These are phyloP conservation scores for Trichoderma arundinaceum DNA, from an alignment of 2,329 filamentous ascomycete species.

Conservation along the genomic window DNA sequence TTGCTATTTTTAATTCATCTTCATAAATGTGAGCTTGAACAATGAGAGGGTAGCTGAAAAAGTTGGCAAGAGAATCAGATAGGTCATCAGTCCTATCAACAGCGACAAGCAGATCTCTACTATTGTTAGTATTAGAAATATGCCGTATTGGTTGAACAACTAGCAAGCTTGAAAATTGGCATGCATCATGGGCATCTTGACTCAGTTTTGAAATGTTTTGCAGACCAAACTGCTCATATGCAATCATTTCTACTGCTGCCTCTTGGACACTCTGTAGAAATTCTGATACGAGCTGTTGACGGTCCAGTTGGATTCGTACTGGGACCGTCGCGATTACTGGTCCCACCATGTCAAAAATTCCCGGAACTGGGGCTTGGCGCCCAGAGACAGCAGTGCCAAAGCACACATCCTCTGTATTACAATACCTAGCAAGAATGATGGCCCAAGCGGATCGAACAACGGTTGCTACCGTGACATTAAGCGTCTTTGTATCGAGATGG, in stretches of 20 bases:
- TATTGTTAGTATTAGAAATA: background rate
- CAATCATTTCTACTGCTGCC: background rate
- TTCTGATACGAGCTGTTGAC: background rate
- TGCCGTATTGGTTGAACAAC: background rate
- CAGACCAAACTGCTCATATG: constrained; percentile 1
- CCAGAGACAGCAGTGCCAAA: constrained; percentile 36
- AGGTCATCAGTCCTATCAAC: background rate
- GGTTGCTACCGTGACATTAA: constrained; percentile 32
- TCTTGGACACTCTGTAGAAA: constrained; percentile 9
- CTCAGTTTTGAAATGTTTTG: background rate
- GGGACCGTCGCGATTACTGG: constrained; percentile 37
- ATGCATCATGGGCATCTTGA: background rate
- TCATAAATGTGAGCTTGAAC: constrained; percentile 7
- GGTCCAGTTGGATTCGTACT: background rate
- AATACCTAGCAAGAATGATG: constrained; percentile 43
- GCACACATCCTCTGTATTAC: constrained; percentile 37
- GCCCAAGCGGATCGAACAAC: constrained; percentile 26
- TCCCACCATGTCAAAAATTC: constrained; percentile 34
- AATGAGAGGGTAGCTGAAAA: constrained; percentile 5
- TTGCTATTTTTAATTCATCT: background rate
- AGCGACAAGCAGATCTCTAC: background rate
- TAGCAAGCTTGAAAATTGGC: constrained; percentile 14
- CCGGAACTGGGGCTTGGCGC: constrained; percentile 34
- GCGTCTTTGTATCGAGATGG: background rate
- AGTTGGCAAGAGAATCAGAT: background rate